Evolutionary conservation across 768 basidiomycete species (phyloP), one percentile per base, ranked within the genome.

Genomic region (Hypholoma sublateritium): DNA sequence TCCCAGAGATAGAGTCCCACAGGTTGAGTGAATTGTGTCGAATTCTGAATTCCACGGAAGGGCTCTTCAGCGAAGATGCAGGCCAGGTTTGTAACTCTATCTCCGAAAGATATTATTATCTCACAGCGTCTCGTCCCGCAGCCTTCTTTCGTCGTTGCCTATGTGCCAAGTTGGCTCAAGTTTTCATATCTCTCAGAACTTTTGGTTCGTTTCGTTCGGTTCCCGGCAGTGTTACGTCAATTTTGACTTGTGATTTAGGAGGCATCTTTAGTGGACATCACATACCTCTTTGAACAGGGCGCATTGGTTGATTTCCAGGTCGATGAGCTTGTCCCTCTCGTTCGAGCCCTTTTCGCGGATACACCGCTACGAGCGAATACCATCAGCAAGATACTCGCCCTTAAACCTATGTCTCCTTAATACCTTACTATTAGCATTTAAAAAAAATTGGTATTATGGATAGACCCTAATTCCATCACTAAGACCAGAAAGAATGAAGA

Each of bases 161-260:
- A 92, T 60, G 91, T 95, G n/a, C 89, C 92, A 1, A 87, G 85
- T 12, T 98, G 95, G 95, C 78, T 97, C 63, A 96, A 96, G 70
- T 96, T 92, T 70, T 93, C 90, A 17, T 98, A 98, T 70, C 79
- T 97, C 4, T 92, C 92, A 1, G 95, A 97, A 70, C 80, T 98
- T 12, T 69, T 98, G 78, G 94, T 95, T 58, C 45, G 89, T 78
- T 24, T 3, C 50, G 60, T n/a, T 53, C 45, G 39, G 21, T 14
- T 36, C n/a, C 17, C 5, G 16, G 43, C 16, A 47, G 16, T 36
- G 37, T 53, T 56, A 25, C 56, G 45, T 34, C 7, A 13, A n/a
- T 17, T 5, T 16, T 21, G 14, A 45, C 32, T 34, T 25, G 43
- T n/a, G 16, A 36, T n/a, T 70, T 49, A 95, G 93, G 93, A 94